Base-by-base conservation (phyloP, 345 rosid genomes). In the Schrenkiella parvula region DNA sequence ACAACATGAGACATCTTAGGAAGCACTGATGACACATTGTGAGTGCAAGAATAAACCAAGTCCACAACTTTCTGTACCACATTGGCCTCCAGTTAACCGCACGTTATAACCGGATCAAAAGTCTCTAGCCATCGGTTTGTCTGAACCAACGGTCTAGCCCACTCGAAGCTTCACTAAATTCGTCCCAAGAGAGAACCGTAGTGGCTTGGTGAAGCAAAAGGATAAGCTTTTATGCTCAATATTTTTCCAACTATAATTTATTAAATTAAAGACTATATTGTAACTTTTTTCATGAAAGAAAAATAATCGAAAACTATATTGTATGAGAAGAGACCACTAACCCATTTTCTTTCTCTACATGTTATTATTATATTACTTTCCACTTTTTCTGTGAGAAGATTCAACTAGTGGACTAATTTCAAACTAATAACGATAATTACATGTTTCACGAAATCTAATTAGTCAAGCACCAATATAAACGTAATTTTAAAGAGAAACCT, bases 141-240 rank as follows among this genome's bases (percentile, higher is more conserved):
- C 74, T 90, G 97, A 35, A 93, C 96, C 76, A 93, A 71, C 39
- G 97, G 97, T 2, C 97, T 90, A 0, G 97, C 98, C 98, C 96
- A 90, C 62, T 93, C 97, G 17, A 93, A 93, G n/a, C n/a, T n/a
- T n/a, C n/a, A n/a, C n/a, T n/a, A n/a, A n/a, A n/a, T n/a, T n/a
- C n/a, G n/a, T n/a, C n/a, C n/a, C n/a, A n/a, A n/a, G n/a, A n/a
- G n/a, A n/a, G n/a, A n/a, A n/a, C n/a, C n/a, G n/a, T n/a, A n/a
- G n/a, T n/a, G n/a, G n/a, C n/a, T n/a, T n/a, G n/a, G n/a, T n/a
- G n/a, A n/a, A n/a, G n/a, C n/a, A n/a, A n/a, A n/a, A n/a, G n/a
- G n/a, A n/a, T n/a, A n/a, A n/a, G n/a, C n/a, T n/a, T n/a, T n/a
- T n/a, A n/a, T n/a, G n/a, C n/a, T n/a, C n/a, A n/a, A n/a, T n/a